phyloP scores from a whole-genome alignment of 805 yeast species.

The Blastobotrys peoriensis region DNA sequence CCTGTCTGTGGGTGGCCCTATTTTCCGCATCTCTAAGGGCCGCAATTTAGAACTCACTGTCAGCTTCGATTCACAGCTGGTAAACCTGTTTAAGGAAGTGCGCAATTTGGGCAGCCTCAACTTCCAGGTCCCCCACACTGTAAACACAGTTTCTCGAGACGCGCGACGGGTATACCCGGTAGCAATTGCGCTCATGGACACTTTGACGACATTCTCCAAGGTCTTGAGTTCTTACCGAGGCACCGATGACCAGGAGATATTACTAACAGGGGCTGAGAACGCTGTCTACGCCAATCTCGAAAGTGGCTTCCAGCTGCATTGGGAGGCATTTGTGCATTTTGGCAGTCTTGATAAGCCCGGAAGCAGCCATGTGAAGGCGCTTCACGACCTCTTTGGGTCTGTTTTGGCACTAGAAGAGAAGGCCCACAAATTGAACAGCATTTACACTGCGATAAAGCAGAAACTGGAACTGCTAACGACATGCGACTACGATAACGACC shows the following conservation, averaged over 20 bases:
- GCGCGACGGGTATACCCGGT: slow-evolving; percentile 51
- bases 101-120: slow-evolving; percentile 44
- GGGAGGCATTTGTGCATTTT: slow-evolving; percentile 50
- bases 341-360: slow-evolving; percentile 37
- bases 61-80: slow-evolving; percentile 45
- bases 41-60: slow-evolving; percentile 33
- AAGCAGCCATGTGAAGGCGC: slow-evolving; percentile 29
- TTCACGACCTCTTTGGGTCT: slow-evolving; percentile 29
- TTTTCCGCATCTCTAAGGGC: slow-evolving; percentile 34
- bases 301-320: slow-evolving; percentile 37
- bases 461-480: slow-evolving; percentile 23
- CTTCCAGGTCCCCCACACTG: slow-evolving; percentile 50
- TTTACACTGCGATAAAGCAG: slow-evolving; percentile 25
- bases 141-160: slow-evolving; percentile 43
- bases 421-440: slow-evolving; percentile 26
- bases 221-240: slow-evolving; percentile 29
- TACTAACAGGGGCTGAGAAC: slow-evolving; percentile 17
- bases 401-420: slow-evolving; percentile 31
- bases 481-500: slow-evolving; percentile 24
- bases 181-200: slow-evolving; percentile 49
- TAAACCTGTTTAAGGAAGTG: slow-evolving; percentile 48
- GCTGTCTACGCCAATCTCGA: slow-evolving; percentile 23
- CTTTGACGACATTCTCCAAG: slow-evolving; percentile 37
- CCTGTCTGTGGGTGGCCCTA: slow-evolving; percentile 27
- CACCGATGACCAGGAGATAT: slow-evolving; percentile 37